Evolutionary conservation across 331 rosid genomes (phyloP).

Genomic region (Telfairia occidentalis): DNA sequence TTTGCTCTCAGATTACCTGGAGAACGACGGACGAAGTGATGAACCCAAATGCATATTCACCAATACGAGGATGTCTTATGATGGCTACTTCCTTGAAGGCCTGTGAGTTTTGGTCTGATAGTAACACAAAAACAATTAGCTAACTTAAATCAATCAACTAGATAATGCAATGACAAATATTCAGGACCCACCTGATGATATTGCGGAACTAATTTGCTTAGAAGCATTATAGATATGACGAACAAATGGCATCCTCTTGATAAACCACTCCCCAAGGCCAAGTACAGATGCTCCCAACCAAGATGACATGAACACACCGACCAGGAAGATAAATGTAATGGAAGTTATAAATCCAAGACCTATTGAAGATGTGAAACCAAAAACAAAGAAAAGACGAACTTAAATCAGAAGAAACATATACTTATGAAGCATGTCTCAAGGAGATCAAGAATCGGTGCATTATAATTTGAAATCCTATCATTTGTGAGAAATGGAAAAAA

Average conservation of each 20-base stretch:
- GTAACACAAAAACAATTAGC: background rate
- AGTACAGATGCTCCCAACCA: slow-evolving; percentile 98
- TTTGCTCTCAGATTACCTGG: slow-evolving; percentile 38
- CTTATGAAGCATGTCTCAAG: background rate
- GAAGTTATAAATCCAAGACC: slow-evolving; percentile 98
- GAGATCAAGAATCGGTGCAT: background rate
- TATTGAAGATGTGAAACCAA: slow-evolving; percentile 10
- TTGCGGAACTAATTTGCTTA: slow-evolving; percentile 96
- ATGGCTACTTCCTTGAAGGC: slow-evolving; percentile 99
- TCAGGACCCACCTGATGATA: slow-evolving; percentile 72
- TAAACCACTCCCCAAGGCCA: slow-evolving; percentile 97
- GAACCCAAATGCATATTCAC: slow-evolving; percentile 98
- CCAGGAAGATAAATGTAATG: slow-evolving; percentile 85
- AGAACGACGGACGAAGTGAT: slow-evolving; percentile 84
- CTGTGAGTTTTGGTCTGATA: slow-evolving; percentile 86
- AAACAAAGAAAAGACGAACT: background rate
- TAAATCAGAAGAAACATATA: background rate
- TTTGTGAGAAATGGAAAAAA: background rate
- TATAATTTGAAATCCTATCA: background rate
- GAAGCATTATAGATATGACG: slow-evolving; percentile 97
- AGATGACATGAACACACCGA: slow-evolving; percentile 98
- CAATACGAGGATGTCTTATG: slow-evolving; percentile 93
- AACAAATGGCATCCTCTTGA: slow-evolving; percentile 94
- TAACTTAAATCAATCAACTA: background rate
- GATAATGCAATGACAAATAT: background rate